Conservation (phyloP, 2,329 filamentous ascomycete genomes). For the Colletotrichum karsti region DNA sequence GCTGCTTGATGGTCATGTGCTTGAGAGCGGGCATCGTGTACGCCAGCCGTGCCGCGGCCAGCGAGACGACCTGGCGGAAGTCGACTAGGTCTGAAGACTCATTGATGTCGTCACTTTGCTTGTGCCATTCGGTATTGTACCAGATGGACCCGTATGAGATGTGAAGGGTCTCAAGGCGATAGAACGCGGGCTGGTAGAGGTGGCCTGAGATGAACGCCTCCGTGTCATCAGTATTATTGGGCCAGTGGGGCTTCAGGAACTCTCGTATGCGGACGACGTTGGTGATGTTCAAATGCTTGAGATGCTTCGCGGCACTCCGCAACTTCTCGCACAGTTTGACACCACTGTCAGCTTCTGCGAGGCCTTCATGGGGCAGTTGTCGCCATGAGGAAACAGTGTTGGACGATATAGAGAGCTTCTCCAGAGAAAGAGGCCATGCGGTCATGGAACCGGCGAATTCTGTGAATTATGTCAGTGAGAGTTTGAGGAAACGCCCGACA, state of each 20-base stretch:
- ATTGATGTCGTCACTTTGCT: conserved; percentile 31
- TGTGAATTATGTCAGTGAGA: background rate
- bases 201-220: conserved; percentile 17
- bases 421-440: conserved; percentile 30
- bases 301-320: conserved; percentile 20
- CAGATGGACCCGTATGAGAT: conserved; percentile 32
- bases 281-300: conserved; percentile 27
- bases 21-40: conserved; percentile 32
- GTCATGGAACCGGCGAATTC: conserved; percentile 27
- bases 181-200: conserved; percentile 13
- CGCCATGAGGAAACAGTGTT: conserved; percentile 33
- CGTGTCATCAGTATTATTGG: conserved; percentile 18
- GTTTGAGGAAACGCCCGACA: background rate
- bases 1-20: conserved; percentile 30
- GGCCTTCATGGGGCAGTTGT: conserved; percentile 31
- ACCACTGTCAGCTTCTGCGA: conserved; percentile 31
- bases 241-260: conserved; percentile 32
- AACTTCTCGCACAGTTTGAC: conserved; percentile 22
- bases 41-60: conserved; percentile 32
- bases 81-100: conserved; percentile 27
- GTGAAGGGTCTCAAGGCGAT: conserved; percentile 25
- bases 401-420: conserved; percentile 27
- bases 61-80: conserved; percentile 33
- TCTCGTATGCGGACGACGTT: conserved; percentile 31
- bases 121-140: conserved; percentile 32